Percentiles rank a stretch among this genome's conserved stretches.
These are phyloP conservation scores for Hansfordia pulvinata DNA, from an alignment of 2,329 filamentous ascomycete species.

Conservation along the genomic window DNA sequence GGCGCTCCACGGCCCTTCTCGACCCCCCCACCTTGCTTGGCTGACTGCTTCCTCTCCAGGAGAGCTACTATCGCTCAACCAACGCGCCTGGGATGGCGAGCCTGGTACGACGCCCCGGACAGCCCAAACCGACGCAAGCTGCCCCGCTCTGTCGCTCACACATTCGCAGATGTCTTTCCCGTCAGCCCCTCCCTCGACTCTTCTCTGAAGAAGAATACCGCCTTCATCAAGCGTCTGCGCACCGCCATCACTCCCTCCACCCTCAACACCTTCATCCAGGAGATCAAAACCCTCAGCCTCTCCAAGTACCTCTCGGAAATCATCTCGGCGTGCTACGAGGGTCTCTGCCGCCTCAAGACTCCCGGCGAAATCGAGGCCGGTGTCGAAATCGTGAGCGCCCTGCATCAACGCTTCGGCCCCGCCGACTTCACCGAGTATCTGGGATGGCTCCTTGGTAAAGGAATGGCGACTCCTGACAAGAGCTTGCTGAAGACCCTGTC, in stretches of 20 bases:
- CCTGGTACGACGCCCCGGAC: conserved; percentile 42
- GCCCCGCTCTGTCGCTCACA: conserved; percentile 6
- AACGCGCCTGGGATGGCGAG: conserved; percentile 78
- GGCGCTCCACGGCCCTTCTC: not conserved
- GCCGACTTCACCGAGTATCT: conserved; percentile 82
- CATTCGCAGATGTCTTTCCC: conserved; percentile 54
- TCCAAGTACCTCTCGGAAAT: conserved; percentile 97
- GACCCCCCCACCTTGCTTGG: conserved; percentile 9
- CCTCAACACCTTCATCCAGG: conserved; percentile 72
- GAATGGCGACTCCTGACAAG: conserved; percentile 83
- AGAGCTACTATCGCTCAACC: conserved; percentile 81
- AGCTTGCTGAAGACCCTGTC: conserved; percentile 63
- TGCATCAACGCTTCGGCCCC: conserved; percentile 89
- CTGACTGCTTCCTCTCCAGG: conserved; percentile 34
- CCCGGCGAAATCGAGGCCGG: conserved; percentile 85
- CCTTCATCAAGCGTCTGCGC: conserved; percentile 91
- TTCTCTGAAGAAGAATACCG: conserved; percentile 94
- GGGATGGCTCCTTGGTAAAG: conserved; percentile 84
- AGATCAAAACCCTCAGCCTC: conserved; percentile 79
- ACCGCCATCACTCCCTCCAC: conserved; percentile 75
- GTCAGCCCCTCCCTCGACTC: conserved; percentile 77
- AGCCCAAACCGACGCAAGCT: conserved; percentile 1
- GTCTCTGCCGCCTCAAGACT: conserved; percentile 80
- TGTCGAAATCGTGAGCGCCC: conserved; percentile 85
- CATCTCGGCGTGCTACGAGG: conserved; percentile 89